Percentiles rank a stretch among this genome's conserved stretches.
Conservation (phyloP, 352 stramenopile species). For the Phytophthora melonis region DNA sequence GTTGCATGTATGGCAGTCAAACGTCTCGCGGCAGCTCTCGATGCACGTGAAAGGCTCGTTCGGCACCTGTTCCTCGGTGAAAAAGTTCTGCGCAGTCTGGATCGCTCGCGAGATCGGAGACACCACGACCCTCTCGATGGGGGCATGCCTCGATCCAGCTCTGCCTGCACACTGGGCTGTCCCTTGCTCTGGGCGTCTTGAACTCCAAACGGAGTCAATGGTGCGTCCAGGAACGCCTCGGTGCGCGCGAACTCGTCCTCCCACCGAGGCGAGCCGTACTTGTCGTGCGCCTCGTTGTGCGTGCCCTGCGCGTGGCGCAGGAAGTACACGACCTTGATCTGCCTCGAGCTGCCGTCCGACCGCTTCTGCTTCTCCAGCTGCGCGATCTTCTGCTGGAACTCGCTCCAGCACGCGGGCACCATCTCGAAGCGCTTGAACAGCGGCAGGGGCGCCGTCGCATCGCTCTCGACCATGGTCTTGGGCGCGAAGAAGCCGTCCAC, state of each 20-base stretch:
- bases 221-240: constrained; percentile 67
- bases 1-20: constrained; percentile 80
- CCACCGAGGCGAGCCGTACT: constrained; percentile 69
- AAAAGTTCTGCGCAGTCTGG: constrained; percentile 78
- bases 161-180: constrained; percentile 36
- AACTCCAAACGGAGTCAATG: constrained; percentile 71
- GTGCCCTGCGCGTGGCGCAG: constrained; percentile 78
- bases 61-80: constrained; percentile 46
- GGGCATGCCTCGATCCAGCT: constrained; percentile 49
- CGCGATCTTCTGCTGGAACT: constrained; percentile 33
- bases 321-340: constrained; percentile 84
- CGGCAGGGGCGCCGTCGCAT: constrained; percentile 4
- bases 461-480: constrained; percentile 5
- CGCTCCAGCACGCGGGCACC: constrained; percentile 35
- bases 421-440: constrained; percentile 52
- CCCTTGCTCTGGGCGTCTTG: constrained; percentile 64
- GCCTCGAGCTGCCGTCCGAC: constrained; percentile 7
- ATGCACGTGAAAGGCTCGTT: constrained; percentile 61
- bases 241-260: constrained; percentile 72
- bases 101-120: constrained; percentile 69
- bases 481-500: constrained; percentile 35
- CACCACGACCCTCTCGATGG: constrained; percentile 41
- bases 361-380: constrained; percentile 36
- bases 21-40: constrained; percentile 74
- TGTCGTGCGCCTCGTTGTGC: constrained; percentile 74